Percentiles rank a stretch among this genome's conserved stretches.
Evolutionary conservation across 805 yeast species (phyloP).

Genomic region (Teunomyces aglyptinius): DNA sequence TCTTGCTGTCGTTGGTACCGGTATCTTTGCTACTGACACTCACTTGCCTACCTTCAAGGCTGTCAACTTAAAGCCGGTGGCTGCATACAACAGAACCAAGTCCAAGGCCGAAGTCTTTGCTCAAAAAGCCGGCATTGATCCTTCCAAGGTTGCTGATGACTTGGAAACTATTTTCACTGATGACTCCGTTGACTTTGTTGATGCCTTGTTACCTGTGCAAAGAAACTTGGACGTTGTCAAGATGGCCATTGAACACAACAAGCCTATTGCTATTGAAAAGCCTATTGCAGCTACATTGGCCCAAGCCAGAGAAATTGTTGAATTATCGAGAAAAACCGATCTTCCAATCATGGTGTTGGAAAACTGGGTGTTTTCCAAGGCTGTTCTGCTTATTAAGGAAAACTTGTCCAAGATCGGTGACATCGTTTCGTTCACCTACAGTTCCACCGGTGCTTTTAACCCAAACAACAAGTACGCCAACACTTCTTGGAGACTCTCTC

Average conservation of each 20-base stretch:
- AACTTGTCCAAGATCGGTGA: conserved; percentile 72
- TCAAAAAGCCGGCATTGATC: conserved; percentile 49
- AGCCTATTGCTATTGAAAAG: conserved; percentile 83
- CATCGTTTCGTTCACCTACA: conserved; percentile 65
- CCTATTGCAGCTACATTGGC: conserved; percentile 85
- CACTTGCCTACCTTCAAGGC: conserved; percentile 74
- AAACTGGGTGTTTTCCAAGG: conserved; percentile 76
- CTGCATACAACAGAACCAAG: conserved; percentile 81
- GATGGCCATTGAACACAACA: conserved; percentile 67
- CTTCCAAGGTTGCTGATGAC: conserved; percentile 52
- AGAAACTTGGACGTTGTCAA: conserved; percentile 66
- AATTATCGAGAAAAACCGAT: conserved; percentile 57
- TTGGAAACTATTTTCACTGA: conserved; percentile 67
- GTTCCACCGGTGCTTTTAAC: conserved; percentile 72
- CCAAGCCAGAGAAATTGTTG: conserved; percentile 79
- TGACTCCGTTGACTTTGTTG: conserved; percentile 70
- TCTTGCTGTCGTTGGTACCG: conserved; percentile 75
- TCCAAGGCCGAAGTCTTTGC: conserved; percentile 84
- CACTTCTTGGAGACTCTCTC: conserved; percentile 86
- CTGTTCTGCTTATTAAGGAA: conserved; percentile 53
- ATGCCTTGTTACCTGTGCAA: conserved; percentile 88
- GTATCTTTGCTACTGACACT: conserved; percentile 81
- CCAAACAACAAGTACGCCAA: conserved; percentile 55
- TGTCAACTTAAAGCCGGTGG: conserved; percentile 53
- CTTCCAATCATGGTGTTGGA: conserved; percentile 78